A percentile compares a stretch with the other conserved stretches of the same genome.
Evolutionary conservation across 495 filamentous ascomycete species (phyloP).

Genomic region (Hypoxylon fragiforme): DNA sequence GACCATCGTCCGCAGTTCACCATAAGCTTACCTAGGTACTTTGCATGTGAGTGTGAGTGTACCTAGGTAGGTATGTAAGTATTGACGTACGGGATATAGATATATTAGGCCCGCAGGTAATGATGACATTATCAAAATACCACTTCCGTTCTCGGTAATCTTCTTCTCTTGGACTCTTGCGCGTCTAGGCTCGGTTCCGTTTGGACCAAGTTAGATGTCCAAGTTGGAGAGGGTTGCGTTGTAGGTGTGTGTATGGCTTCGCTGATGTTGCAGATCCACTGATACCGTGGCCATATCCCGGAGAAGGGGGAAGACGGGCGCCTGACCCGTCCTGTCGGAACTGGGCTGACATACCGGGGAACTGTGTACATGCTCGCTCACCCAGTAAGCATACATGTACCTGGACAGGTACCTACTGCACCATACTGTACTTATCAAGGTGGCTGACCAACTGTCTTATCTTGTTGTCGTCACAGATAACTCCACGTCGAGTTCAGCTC

Average conservation of each 20-base stretch:
- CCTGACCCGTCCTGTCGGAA: constrained; percentile 29
- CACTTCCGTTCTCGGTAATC: too few species aligned
- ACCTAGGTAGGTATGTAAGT: background rate
- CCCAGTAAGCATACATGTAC: constrained; percentile 2
- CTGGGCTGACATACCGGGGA: constrained; percentile 32
- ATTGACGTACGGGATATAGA: constrained; percentile 1
- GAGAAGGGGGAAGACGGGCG: constrained; percentile 6
- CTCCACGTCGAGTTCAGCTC: background rate
- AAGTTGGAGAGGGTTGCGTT: constrained; percentile 18
- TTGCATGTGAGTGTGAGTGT: background rate
- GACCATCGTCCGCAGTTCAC: too few species aligned
- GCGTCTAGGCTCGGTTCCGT: constrained; percentile 4
- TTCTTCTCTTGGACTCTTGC: constrained; percentile 14
- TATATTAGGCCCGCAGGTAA: background rate
- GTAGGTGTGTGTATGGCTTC: constrained; percentile 10
- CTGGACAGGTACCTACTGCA: background rate
- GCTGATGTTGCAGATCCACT: constrained; percentile 9
- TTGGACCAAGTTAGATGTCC: constrained; percentile 9
- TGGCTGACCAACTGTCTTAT: too few species aligned
- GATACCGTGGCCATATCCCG: constrained; percentile 18
- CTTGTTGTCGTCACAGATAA: background rate
- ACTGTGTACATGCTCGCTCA: too few species aligned
- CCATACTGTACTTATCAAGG: background rate
- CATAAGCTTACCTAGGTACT: too few species aligned
- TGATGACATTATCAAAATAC: too few species aligned